Base-by-base conservation (phyloP, 768 basidiomycete genomes). In the Leccinellum rugosiceps region DNA sequence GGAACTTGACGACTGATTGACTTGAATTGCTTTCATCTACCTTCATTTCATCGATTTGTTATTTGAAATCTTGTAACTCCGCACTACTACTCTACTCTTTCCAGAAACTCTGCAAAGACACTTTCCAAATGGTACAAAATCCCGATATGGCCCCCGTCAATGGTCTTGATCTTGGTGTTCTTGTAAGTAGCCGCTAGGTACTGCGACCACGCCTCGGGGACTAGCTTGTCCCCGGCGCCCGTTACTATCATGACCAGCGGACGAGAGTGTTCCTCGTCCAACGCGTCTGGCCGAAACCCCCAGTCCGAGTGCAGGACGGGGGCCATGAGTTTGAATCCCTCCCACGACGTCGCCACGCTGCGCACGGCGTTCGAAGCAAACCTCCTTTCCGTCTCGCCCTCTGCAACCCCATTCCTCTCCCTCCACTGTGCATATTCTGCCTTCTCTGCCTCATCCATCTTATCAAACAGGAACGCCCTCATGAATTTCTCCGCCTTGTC, bases 1-100 rank as follows among this genome's bases (percentile, higher is more conserved):
- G 64, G 90, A 92, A 72, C 69, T 86, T 61, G 77, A 84, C 52
- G 88, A 90, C 55, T 78, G 65, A 69, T 57, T 34, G 28, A 60
- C 58, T 58, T 19, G 15, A n/a, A 46, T 31, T 71, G 68, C 69
- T 69, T 60, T 62, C 63, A 70, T 73, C 46, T 72, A 69, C 19
- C n/a, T 45, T 38, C 55, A 61, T 55, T n/a, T 65, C n/a, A 38
- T 68, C 15, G 66, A 60, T 68, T 65, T 68, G 63, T 62, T 55
- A 32, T 61, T 65, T 60, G 61, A 65, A 41, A 65, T 57, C 60
- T 53, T 51, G 56, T 64, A 56, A 44, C 47, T 43, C 34, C 54
- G 32, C 23, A 25, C 26, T 30, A 1, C 44, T 69, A 70, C 51
- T 61, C 41, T 34, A 62, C 61, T 1, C 35, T 57, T 0, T 34